Evolutionary conservation across 345 rosid genomes (phyloP).

Genomic region (Salix suchowensis): DNA sequence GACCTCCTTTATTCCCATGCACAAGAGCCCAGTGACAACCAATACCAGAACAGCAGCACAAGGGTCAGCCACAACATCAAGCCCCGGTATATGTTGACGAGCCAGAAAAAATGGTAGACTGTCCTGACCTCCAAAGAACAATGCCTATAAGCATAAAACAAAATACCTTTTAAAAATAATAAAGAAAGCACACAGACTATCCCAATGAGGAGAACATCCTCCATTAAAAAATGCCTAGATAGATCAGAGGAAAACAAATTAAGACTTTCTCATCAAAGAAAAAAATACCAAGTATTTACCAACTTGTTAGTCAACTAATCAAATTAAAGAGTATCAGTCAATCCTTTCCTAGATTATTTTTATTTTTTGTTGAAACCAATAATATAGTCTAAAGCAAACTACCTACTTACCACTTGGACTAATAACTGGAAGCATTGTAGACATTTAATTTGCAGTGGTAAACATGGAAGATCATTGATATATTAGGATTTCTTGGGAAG

Average conservation of each 20-base stretch:
- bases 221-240: not conserved
- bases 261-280: not conserved
- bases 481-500: no score
- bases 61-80: slow-evolving; percentile 82
- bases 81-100: slow-evolving; percentile 78
- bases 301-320: not conserved
- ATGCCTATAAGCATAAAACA: slow-evolving; percentile 43
- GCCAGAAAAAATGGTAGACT: slow-evolving; percentile 71
- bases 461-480: no score
- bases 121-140: slow-evolving; percentile 81
- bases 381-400: not conserved
- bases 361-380: not conserved
- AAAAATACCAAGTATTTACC: not conserved
- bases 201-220: not conserved
- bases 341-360: not conserved
- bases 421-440: not conserved
- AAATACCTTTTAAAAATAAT: no score
- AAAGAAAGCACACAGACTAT: not conserved
- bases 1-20: slow-evolving; percentile 97
- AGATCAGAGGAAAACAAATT: not conserved
- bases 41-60: slow-evolving; percentile 80
- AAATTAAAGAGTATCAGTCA: not conserved
- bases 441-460: no score
- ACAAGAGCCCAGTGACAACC: slow-evolving; percentile 80
- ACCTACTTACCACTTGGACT: not conserved